These are phyloP conservation scores for Davidsoniella virescens DNA, from an alignment of 2,329 filamentous ascomycete species.

Conservation along the genomic window DNA sequence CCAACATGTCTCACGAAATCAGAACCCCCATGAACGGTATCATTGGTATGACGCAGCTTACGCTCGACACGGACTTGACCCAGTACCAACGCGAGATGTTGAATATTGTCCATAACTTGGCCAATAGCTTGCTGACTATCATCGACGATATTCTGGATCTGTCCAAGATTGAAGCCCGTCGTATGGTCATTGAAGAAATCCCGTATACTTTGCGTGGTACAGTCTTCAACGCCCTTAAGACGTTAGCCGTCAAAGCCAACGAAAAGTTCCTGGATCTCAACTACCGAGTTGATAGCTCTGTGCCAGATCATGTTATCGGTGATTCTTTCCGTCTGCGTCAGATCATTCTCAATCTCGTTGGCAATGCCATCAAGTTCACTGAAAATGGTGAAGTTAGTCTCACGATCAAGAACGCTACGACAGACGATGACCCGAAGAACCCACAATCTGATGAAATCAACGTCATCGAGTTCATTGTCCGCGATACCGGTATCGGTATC, in stretches of 20 bases:
- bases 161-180: conserved; percentile 79
- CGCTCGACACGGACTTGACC: conserved; percentile 84
- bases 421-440: conserved; percentile 34
- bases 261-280: conserved; percentile 87
- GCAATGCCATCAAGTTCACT: conserved; percentile 98
- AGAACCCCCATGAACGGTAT: conserved; percentile 95
- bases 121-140: conserved; percentile 89
- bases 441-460: conserved; percentile 40
- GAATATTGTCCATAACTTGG: conserved; percentile 92
- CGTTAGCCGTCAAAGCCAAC: conserved; percentile 90
- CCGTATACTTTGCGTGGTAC: conserved; percentile 87
- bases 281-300: conserved; percentile 82
- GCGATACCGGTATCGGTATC: conserved; percentile 93
- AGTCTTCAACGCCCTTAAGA: conserved; percentile 95
- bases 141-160: conserved; percentile 72
- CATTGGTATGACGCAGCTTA: conserved; percentile 94
- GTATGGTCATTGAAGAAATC: conserved; percentile 97
- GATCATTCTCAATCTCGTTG: conserved; percentile 92
- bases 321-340: conserved; percentile 93
- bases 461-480: conserved; percentile 87
- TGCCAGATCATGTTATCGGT: conserved; percentile 88
- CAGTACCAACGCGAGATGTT: conserved; percentile 96
- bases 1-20: conserved; percentile 98
- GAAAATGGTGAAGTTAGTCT: conserved; percentile 92
- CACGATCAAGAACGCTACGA: conserved; percentile 45